These are phyloP conservation scores for Paragyromitra xinjiangensis DNA, from an alignment of 495 filamentous ascomycete genomes.

Conservation along the genomic window DNA sequence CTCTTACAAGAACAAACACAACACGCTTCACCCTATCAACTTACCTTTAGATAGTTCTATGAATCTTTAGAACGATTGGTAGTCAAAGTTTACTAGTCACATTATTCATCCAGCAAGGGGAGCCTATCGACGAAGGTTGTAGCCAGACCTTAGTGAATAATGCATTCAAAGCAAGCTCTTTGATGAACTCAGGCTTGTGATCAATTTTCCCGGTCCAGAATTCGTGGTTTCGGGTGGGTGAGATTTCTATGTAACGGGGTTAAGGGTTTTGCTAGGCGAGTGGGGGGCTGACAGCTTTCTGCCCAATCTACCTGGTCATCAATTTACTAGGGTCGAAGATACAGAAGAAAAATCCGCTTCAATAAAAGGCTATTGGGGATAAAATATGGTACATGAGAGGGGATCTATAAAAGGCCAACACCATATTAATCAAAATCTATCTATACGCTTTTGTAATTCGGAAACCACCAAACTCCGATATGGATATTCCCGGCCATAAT, in stretches of 20 bases:
- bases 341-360: neutral
- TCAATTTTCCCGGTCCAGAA: no score
- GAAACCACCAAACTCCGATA: slow-evolving; percentile 5
- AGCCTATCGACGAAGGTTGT: no score
- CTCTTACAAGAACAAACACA: no score
- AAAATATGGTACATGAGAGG: slow-evolving; percentile 13
- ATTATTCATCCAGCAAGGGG: no score
- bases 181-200: no score
- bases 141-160: no score
- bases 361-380: neutral
- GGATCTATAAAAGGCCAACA: slow-evolving; percentile 16
- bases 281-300: neutral
- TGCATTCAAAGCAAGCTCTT: no score
- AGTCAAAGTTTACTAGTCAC: no score
- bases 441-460: neutral
- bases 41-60: no score
- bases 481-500: neutral
- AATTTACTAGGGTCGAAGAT: neutral
- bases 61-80: no score
- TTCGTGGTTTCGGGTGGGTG: no score
- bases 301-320: neutral
- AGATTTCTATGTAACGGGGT: neutral
- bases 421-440: slow-evolving; percentile 20
- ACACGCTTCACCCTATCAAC: no score
- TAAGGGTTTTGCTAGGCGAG: neutral